Evolutionary conservation across 2,329 filamentous ascomycete genomes (phyloP), one percentile per base, ranked within the genome.

Genomic region (Botrytis porri): DNA sequence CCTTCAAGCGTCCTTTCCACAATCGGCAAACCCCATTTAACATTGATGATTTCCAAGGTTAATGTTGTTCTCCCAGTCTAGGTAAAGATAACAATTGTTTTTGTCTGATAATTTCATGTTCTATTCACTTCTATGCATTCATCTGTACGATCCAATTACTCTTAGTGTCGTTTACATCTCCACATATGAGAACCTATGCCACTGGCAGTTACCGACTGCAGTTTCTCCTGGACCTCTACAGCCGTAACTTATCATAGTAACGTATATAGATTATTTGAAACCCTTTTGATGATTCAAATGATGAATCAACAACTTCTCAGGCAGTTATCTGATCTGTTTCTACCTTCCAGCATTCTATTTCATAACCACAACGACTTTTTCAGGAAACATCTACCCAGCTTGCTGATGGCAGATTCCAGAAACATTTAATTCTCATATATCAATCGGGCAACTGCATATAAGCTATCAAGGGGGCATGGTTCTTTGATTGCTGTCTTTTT

Each of bases 111-210:
- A 14, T 20, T 41, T 22, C 10, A 43, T 57, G 10, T 57, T 69
- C 12, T 67, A 69, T 69, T 69, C 65, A 69, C 65, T 57, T n/a
- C 25, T n/a, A 35, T 14, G 3, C 14, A 41, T 67, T 67, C 64
- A 57, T 69, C 48, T 43, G 25, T 57, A 69, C 16, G 3, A 8
- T 41, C 10, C 10, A 57, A 3, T 57, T n/a, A 29, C 10, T 9
- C 20, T 57, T 29, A 57, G 51, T 10, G 18, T 67, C 22, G 32
- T 20, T 54, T 39, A 39, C 39, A 29, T 39, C 12, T 4, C 22
- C 20, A 37, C 6, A 20, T 14, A 51, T 12, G 22, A 54, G 22
- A 18, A n/a, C 10, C 22, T 18, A 66, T 54, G 12, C 10, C 18
- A 37, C 35, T 35, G 37, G 20, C 32, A 54, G 4, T n/a, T 29